Base-by-base conservation (phyloP, 768 basidiomycete species). In the Fomitopsis serialis region DNA sequence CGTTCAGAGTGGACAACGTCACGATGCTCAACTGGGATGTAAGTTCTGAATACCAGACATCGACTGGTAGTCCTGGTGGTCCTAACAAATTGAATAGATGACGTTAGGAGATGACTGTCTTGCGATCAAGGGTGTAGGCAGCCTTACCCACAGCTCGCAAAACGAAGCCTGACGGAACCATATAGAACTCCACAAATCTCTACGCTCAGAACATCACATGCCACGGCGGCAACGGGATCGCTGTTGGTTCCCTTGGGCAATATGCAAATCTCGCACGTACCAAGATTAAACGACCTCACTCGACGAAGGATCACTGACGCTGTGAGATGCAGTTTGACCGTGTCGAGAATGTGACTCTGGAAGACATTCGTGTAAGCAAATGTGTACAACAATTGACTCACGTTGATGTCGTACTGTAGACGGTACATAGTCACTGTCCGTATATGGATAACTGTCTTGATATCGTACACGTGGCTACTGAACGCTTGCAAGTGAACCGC, bases 31-130 rank as follows among this genome's bases (percentile, higher is more conserved):
- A 82, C 59, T 83, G 77, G 78, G 80, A 83, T 64, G 70, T 69
- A 46, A 17, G 65, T 44, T 10, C 21, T n/a, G 5, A 2, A 37
- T 9, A 6, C 0, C 15, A 27, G 21, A 8, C 23, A 4, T 17
- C 40, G 9, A 27, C 10, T 7, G 34, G n/a, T 2, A 17, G 11
- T 19, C 23, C 32, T 25, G 22, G 46, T 37, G 10, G 11, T 8
- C 2, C 15, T 54, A 34, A 48, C 25, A 3, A 23, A 3, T 7
- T 15, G 12, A 2, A 12, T 42, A 66, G 67, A 64, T 83, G 10
- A 82, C 80, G 21, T 79, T 74, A 53, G 80, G 82, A 23, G 82
- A 83, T 57, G 81, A 84, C 57, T 84, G 81, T 54, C 67, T 83
- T 9, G 81, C 79, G 4, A 79, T 83, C 68, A 82, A 84, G 70